phyloP scores from a whole-genome alignment of 2,329 filamentous ascomycete genomes.

The Diaporthe australafricana region DNA sequence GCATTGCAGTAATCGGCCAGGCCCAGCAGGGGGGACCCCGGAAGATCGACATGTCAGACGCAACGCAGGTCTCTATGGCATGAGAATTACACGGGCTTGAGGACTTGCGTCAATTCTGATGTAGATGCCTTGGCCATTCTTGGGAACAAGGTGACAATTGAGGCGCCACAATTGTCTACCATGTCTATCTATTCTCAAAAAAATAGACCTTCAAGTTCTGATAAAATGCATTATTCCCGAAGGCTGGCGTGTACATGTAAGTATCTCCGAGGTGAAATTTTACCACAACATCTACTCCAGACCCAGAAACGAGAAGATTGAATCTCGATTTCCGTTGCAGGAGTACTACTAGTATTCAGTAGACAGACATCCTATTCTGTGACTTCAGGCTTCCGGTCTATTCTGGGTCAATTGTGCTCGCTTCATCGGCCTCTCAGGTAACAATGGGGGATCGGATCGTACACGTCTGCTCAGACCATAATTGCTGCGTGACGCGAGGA shows the following conservation, averaged over 20 bases:
- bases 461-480: slow-evolving; percentile 8
- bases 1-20: not conserved
- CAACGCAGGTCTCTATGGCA: not conserved
- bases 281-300: not conserved
- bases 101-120: no score
- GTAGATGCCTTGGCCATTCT: no score
- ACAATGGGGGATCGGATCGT: not conserved
- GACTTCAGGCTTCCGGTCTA: not conserved
- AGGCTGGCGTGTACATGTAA: no score
- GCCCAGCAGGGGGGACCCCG: not conserved
- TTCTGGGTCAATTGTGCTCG: not conserved
- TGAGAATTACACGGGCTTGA: not conserved
- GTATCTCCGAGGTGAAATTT: no score
- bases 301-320: not conserved
- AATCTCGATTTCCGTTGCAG: not conserved
- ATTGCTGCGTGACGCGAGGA: not conserved
- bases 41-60: not conserved
- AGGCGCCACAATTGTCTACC: no score
- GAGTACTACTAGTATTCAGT: not conserved
- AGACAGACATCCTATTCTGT: not conserved
- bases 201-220: no score
- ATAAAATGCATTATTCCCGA: no score
- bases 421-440: not conserved
- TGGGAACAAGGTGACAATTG: no score
- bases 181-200: no score